Evolutionary conservation across 73 alveolate genomes (phyloP).

Genomic region (Paramecium primaurelia): DNA sequence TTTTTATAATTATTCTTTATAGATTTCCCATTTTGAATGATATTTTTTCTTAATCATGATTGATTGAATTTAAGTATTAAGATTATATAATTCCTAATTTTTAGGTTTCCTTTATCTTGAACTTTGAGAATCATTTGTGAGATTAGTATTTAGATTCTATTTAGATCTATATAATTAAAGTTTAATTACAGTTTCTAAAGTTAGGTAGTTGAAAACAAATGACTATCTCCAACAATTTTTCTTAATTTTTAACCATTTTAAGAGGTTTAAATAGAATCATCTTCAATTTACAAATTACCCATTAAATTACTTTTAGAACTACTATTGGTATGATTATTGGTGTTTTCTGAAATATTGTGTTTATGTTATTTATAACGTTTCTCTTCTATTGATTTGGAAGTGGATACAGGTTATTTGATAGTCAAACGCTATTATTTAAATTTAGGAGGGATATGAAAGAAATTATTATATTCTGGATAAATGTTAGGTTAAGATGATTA

Average conservation of each 20-base stretch:
- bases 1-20: not conserved
- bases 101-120: not conserved
- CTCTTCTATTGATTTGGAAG: slow-evolving; percentile 39
- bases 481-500: slow-evolving; percentile 40
- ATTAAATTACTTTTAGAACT: not conserved
- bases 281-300: not conserved
- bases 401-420: not conserved
- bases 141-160: not conserved
- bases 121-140: not conserved
- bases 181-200: not conserved
- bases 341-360: not conserved
- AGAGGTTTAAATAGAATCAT: not conserved
- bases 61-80: not conserved
- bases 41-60: not conserved
- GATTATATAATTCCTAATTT: not conserved
- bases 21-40: not conserved
- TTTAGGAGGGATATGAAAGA: not conserved
- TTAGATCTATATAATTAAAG: not conserved
- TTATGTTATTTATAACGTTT: not conserved
- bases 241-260: not conserved
- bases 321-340: slow-evolving; percentile 4
- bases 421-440: not conserved
- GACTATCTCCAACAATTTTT: not conserved
- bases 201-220: not conserved
- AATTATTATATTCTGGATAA: slow-evolving; percentile 9